Evolutionary conservation across 768 basidiomycete species (phyloP).

Genomic region (Cubamyces lactineus): DNA sequence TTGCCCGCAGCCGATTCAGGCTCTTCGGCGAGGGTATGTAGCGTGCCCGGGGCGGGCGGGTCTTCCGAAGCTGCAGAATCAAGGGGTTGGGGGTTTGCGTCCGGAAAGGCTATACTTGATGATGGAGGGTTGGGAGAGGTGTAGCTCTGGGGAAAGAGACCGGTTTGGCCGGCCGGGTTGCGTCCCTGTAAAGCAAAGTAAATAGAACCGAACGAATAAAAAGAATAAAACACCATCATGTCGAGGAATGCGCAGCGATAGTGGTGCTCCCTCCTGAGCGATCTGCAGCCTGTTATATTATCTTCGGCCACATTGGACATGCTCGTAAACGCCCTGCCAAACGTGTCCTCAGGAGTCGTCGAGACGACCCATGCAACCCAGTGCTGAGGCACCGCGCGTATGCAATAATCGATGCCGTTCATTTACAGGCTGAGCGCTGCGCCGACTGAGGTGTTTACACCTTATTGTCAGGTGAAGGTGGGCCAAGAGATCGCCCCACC

Average conservation of each 20-base stretch:
- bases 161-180: conserved; percentile 79
- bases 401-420: background rate
- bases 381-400: background rate
- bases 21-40: conserved; percentile 51
- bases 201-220: conserved; percentile 26
- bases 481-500: background rate
- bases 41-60: conserved; percentile 28
- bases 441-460: background rate
- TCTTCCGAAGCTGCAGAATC: conserved; percentile 24
- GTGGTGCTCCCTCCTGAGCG: background rate
- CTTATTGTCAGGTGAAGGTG: background rate
- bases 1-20: conserved; percentile 30
- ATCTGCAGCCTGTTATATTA: background rate
- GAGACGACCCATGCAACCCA: background rate
- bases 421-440: background rate
- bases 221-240: conserved; percentile 16
- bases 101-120: conserved; percentile 24
- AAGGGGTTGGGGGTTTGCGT: conserved; percentile 27
- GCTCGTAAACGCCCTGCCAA: background rate
- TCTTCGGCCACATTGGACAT: conserved; percentile 3
- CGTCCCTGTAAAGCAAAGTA: conserved; percentile 62
- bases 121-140: conserved; percentile 63
- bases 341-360: background rate
- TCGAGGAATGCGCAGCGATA: conserved; percentile 15
- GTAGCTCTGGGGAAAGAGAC: conserved; percentile 90